Conservation (phyloP, 2,329 filamentous ascomycete species). For the Aspergillus ruber region DNA sequence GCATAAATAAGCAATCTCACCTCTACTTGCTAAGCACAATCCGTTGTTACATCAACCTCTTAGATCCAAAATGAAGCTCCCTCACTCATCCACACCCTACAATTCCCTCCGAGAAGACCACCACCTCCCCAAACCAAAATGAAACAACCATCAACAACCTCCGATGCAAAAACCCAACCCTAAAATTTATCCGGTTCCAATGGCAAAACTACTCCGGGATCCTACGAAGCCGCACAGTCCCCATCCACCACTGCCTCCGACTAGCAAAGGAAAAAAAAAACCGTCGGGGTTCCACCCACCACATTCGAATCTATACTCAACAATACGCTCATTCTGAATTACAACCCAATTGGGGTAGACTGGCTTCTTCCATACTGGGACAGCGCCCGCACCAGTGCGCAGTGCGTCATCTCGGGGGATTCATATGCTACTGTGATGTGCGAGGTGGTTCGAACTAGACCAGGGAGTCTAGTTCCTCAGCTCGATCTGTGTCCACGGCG, state of each 20-base stretch:
- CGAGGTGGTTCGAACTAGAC: not conserved
- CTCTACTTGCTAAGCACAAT: no score
- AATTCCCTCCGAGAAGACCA: no score
- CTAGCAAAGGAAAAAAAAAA: not conserved
- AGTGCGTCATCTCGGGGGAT: not conserved
- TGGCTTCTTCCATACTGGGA: not conserved
- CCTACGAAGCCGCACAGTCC: not conserved
- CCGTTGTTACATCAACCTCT: no score
- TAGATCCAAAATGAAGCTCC: no score
- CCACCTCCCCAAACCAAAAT: no score
- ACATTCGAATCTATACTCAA: not conserved
- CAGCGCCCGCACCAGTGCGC: not conserved
- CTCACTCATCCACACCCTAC: no score
- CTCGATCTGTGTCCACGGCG: constrained; percentile 4
- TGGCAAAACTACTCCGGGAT: not conserved
- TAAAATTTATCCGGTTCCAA: not conserved
- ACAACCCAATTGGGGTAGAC: not conserved
- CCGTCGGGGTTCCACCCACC: not conserved
- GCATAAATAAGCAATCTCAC: no score
- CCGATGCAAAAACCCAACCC: no score
- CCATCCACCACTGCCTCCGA: not conserved
- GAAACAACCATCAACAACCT: no score
- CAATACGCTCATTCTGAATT: not conserved
- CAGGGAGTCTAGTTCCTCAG: not conserved
- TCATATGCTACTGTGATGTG: not conserved